These are phyloP conservation scores for Aureobasidium uvarum DNA, from an alignment of 2,329 filamentous ascomycete species.

Conservation along the genomic window DNA sequence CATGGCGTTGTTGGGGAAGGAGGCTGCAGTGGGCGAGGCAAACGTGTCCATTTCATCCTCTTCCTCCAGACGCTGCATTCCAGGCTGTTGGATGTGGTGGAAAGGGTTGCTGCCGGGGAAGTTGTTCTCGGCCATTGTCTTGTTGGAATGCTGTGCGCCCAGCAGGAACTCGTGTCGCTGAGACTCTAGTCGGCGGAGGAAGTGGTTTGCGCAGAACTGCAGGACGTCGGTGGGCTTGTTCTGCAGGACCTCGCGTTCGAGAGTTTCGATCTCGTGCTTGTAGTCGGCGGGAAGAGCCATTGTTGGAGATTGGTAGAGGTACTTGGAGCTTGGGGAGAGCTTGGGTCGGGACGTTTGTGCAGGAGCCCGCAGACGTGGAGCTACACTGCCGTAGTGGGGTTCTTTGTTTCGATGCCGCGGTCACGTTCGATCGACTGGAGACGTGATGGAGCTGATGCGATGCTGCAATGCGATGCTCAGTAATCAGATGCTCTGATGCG, in stretches of 20 bases:
- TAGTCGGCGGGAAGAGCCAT: slow-evolving; percentile 53
- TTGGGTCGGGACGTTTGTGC: slow-evolving; percentile 20
- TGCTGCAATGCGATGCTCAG: slow-evolving; percentile 18
- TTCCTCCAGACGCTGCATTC: slow-evolving; percentile 66
- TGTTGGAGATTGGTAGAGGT: slow-evolving; percentile 12
- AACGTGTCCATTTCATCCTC: slow-evolving; percentile 78
- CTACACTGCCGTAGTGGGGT: slow-evolving; percentile 23
- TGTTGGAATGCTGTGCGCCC: slow-evolving; percentile 49
- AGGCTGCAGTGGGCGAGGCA: slow-evolving; percentile 65
- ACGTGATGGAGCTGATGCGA: slow-evolving; percentile 8
- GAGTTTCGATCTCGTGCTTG: slow-evolving; percentile 61
- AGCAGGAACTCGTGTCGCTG: slow-evolving; percentile 60
- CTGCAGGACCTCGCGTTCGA: slow-evolving; percentile 61
- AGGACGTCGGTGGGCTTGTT: slow-evolving; percentile 62
- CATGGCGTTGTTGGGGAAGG: slow-evolving; percentile 46
- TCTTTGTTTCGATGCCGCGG: slow-evolving; percentile 21
- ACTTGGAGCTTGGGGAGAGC: slow-evolving; percentile 23
- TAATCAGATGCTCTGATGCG: not conserved
- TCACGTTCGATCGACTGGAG: slow-evolving; percentile 10
- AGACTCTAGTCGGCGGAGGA: slow-evolving; percentile 62
- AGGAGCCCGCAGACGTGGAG: slow-evolving; percentile 26
- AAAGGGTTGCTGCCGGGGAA: slow-evolving; percentile 82
- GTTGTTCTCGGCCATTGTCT: slow-evolving; percentile 66
- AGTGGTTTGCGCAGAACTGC: slow-evolving; percentile 70
- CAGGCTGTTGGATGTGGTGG: slow-evolving; percentile 45